A percentile compares a stretch with the other conserved stretches of the same genome.
Conservation (phyloP, 176 grass and related monocot genomes). For the Dactylis glomerata region DNA sequence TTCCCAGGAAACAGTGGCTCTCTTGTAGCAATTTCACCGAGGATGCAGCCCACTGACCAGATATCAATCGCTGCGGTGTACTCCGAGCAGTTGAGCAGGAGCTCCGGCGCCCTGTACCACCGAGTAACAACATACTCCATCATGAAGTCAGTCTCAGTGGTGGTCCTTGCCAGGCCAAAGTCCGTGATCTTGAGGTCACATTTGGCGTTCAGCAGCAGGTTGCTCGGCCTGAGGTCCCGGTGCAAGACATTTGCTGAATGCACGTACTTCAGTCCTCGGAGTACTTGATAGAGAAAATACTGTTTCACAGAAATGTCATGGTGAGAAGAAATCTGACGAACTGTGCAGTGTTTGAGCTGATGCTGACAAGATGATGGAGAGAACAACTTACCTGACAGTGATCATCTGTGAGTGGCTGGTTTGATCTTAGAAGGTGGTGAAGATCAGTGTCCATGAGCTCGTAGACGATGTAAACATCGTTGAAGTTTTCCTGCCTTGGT, state of each 20-base stretch:
- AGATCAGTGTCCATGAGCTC: constrained; percentile 98
- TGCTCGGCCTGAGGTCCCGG: constrained; percentile 91
- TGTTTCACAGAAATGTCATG: constrained; percentile 19
- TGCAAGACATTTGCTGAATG: constrained; percentile 95
- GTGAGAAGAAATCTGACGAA: not conserved
- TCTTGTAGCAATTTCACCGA: constrained; percentile 85
- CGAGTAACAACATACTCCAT: constrained; percentile 95
- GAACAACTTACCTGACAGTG: constrained; percentile 74
- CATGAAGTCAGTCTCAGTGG: constrained; percentile 97
- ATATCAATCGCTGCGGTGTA: constrained; percentile 98
- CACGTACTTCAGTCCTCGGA: constrained; percentile 92
- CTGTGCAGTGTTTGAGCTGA: not conserved
- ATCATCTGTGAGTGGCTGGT: constrained; percentile 84
- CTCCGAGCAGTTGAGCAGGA: constrained; percentile 95
- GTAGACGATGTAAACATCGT: constrained; percentile 94
- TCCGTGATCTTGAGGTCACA: constrained; percentile 96
- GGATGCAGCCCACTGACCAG: constrained; percentile 94
- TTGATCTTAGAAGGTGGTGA: constrained; percentile 87
- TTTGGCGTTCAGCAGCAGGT: constrained; percentile 84
- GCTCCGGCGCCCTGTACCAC: constrained; percentile 91
- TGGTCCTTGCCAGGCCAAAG: constrained; percentile 92
- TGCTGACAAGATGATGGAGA: not conserved
- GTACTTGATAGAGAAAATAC: constrained; percentile 94
- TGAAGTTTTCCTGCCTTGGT: constrained; percentile 88
- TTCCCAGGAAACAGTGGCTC: constrained; percentile 95